Evolutionary conservation across 2,329 filamentous ascomycete species (phyloP), one percentile per base, ranked within the genome.

Genomic region (Colletotrichum sp.): DNA sequence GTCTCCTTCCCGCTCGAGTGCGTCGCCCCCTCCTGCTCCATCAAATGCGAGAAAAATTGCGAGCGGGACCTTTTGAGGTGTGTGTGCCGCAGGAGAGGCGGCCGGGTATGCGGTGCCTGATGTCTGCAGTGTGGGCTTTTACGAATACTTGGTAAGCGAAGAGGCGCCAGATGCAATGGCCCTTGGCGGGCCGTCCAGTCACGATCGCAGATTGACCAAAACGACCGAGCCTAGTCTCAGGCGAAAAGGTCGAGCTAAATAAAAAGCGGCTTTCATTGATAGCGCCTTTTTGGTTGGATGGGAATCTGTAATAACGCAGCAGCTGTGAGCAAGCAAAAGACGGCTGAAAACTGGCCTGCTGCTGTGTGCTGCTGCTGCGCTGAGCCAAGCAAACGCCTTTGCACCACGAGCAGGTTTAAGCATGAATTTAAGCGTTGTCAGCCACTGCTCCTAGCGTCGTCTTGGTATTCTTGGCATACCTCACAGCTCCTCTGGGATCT

Each of bases 341-440:
- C 55, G 24, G 55, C 55, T 59, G 55, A 59, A 28, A 30, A 52
- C 12, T 30, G 55, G 55, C 55, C 55, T 16, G 26, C 55, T 59
- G 21, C 24, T 26, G 55, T 59, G 44, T 52, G n/a, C 44, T 52
- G 44, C 44, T 59, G 34, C 18, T 64, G 32, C 52, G 71, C 65
- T 66, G 64, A 57, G 60, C 59, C 59, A 62, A n/a, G 62, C 28
- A 32, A 36, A 65, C 68, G 71, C 75, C 75, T 68, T 71, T 21
- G 70, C 75, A 71, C 71, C 71, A 72, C 75, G 71, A 77, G 76
- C 76, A 78, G 65, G 71, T 87, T 87, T 87, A 87, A 87, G 86
- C 86, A 87, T 87, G 86, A 86, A 86, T 87, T 87, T 87, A 87
- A 87, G 85, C 86, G 85, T 87, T 87, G 84, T 83, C 84, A 85